These are phyloP conservation scores for Pleurotus platypus DNA, from an alignment of 768 basidiomycete species.

Conservation along the genomic window DNA sequence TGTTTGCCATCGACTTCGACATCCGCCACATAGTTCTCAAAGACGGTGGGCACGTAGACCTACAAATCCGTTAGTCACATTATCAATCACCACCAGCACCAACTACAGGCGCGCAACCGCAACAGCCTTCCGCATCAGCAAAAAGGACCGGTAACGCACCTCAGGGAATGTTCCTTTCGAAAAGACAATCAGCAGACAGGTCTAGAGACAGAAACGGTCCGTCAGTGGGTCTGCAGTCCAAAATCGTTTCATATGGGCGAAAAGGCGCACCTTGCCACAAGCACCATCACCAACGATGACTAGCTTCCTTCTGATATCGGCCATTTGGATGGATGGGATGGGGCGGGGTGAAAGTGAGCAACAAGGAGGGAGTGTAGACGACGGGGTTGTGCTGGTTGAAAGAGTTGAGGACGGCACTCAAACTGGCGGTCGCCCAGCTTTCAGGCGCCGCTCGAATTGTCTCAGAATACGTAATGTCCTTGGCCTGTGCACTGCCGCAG, in stretches of 20 bases:
- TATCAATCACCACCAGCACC: background rate
- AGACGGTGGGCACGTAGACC: conserved; percentile 99
- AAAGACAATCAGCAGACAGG: conserved; percentile 93
- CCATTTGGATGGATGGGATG: conserved; percentile 49
- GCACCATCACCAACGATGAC: conserved; percentile 99
- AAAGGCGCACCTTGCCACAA: conserved; percentile 75
- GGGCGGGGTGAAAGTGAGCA: background rate
- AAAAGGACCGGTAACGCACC: conserved; percentile 38
- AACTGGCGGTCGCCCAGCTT: no score
- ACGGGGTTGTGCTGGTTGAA: conserved; percentile 9
- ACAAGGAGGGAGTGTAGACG: background rate
- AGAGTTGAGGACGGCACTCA: conserved; percentile 3
- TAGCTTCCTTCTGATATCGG: conserved; percentile 97
- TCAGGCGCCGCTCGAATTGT: no score
- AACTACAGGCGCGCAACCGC: background rate
- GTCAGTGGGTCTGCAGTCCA: conserved; percentile 1
- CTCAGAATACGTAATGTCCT: no score
- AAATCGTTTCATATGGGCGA: conserved; percentile 1
- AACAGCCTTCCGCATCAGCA: background rate
- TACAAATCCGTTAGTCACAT: conserved; percentile 23
- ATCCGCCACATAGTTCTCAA: conserved; percentile 99
- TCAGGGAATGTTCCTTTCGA: conserved; percentile 96
- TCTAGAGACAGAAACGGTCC: conserved; percentile 40
- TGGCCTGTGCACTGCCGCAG: no score
- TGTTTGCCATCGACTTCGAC: conserved; percentile 98